phyloP scores from a whole-genome alignment of 305 asterid genomes.

The Lippia alba region DNA sequence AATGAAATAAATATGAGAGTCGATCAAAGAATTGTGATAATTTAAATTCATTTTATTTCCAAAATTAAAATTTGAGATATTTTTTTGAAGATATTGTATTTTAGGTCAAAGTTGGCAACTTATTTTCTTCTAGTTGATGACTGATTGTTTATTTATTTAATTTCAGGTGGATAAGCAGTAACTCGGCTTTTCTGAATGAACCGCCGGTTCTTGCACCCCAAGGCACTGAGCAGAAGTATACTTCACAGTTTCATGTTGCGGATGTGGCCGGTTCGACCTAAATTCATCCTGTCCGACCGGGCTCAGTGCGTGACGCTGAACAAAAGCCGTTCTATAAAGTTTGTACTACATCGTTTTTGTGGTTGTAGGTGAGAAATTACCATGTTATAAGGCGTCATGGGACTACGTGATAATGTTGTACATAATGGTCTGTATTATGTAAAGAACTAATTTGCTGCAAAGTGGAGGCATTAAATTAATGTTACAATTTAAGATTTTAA shows the following conservation, averaged over 20 bases:
- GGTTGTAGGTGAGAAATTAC: constrained; percentile 10
- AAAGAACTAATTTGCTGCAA: too few relatives aligned
- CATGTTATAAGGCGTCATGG: not conserved
- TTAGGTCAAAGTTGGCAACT: too few relatives aligned
- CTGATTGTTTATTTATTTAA: not conserved
- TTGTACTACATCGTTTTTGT: not conserved
- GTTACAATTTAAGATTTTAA: too few relatives aligned
- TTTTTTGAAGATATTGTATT: too few relatives aligned
- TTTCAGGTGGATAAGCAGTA: constrained; percentile 83
- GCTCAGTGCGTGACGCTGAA: constrained; percentile 33
- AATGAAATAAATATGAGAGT: too few relatives aligned
- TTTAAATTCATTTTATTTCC: too few relatives aligned
- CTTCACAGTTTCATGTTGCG: constrained; percentile 69
- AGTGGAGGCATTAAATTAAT: too few relatives aligned
- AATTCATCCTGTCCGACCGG: constrained; percentile 34
- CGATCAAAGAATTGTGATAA: too few relatives aligned
- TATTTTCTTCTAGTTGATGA: too few relatives aligned
- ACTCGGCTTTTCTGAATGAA: constrained; percentile 81
- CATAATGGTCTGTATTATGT: constrained; percentile 6
- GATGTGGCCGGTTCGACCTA: constrained; percentile 23
- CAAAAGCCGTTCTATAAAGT: not conserved
- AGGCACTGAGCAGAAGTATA: constrained; percentile 50
- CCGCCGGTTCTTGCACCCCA: constrained; percentile 67
- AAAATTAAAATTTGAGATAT: too few relatives aligned
- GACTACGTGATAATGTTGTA: not conserved